These are phyloP conservation scores for Gyrodon lividus DNA, from an alignment of 768 basidiomycete species.

Conservation along the genomic window DNA sequence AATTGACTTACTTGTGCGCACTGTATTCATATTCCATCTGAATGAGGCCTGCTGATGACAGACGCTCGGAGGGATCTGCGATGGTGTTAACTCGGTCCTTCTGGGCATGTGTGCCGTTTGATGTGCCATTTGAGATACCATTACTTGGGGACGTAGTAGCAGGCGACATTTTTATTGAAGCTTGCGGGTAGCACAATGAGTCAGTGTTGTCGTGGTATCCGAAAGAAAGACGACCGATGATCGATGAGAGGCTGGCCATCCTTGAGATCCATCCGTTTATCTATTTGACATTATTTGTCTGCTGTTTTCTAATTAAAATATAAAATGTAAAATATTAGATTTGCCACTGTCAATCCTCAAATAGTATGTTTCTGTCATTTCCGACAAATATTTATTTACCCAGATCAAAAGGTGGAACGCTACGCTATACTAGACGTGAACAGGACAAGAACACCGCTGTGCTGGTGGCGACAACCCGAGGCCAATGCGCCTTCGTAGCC, in stretches of 20 bases:
- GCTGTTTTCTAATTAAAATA: no score
- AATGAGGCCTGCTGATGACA: constrained; percentile 72
- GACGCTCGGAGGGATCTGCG: constrained; percentile 15
- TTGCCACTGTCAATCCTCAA: no score
- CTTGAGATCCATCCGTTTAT: constrained; percentile 22
- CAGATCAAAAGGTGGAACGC: no score
- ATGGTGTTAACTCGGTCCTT: constrained; percentile 16
- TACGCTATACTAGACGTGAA: no score
- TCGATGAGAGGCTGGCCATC: no score
- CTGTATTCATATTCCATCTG: constrained; percentile 77
- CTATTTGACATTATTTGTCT: no score
- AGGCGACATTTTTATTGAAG: constrained; percentile 23
- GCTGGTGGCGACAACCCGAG: no score
- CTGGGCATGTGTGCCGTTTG: constrained; percentile 3
- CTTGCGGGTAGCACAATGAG: background rate
- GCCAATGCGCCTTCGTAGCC: no score
- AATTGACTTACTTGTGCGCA: constrained; percentile 79
- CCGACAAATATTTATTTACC: no score
- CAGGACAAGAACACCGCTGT: no score
- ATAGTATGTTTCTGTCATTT: no score
- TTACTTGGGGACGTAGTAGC: constrained; percentile 13
- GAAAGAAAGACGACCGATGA: background rate
- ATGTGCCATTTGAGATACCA: constrained; percentile 13
- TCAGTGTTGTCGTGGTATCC: constrained; percentile 4
- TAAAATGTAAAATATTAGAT: no score